Evolutionary conservation across 768 basidiomycete genomes (phyloP), one percentile per base, ranked within the genome.

Genomic region (Crucibulum laeve): DNA sequence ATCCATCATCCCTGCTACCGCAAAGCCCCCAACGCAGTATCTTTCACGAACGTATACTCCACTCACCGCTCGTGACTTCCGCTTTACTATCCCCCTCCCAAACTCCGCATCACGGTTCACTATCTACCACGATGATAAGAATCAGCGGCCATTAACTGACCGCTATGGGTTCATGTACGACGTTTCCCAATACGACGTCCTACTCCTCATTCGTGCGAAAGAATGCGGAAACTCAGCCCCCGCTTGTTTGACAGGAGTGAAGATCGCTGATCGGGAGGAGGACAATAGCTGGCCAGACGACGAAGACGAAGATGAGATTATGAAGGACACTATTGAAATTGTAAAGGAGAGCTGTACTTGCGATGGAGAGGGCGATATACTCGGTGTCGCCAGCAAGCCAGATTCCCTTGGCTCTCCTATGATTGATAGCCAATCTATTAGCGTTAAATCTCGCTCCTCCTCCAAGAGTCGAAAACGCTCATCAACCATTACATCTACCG

Each of bases 161-260:
- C 81, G 90, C 4, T 94, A 84, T 54, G 92, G 92, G 0, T 94
- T 94, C 67, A 84, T 93, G 61, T 93, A 93, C 46, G 90, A 92
- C 51, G 76, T 91, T 1, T 79, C 82, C 2, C 75, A 81, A 52
- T 90, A 91, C 53, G 91, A 94, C 53, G 73, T 87, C 21, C 70
- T 91, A 19, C 65, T 95, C 11, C 73, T 94, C 21, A 60, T 86
- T 6, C 73, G 87, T 22, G 87, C 86, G 14, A 78, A 73, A 53
- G 82, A 82, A 44, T 89, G 85, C 46, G 70, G 77, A 37, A 85
- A 76, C 52, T 78, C 84, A 0, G 90, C 90, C 0, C 89, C 91
- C 3, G 88, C 89, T 5, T 90, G 87, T 54, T 67, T 90, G 37
- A 92, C 90, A 0, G 91, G 91, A 0, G 84, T 91, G 46, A 90